Base-by-base conservation (phyloP, 1,139 yeast species). In the Pichia sp. region DNA sequence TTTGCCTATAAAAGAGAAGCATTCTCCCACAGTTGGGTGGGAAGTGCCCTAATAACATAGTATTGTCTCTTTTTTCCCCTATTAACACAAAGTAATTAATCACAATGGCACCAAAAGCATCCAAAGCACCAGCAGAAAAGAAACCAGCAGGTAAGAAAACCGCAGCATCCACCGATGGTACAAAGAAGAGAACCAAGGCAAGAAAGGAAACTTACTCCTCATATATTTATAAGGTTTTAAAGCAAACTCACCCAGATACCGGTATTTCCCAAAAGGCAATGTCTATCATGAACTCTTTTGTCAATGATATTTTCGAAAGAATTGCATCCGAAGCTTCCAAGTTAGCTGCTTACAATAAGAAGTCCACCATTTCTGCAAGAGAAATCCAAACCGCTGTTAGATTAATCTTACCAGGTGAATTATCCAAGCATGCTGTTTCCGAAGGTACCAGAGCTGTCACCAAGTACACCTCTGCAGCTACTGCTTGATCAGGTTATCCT, bases 391-490 rank as follows among this genome's bases (percentile, higher is more conserved):
- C 98, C 67, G 97, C 99, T 66, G 99, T 93, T 66, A 88, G 98
- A 83, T 86, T 93, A 72, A 93, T 93, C 77, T 87, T 93, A 70
- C 99, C 99, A 65, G 99, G 99, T 84, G 99, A 93, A 80, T 84
- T 93, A 76, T 97, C 99, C 66, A 93, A 91, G 84, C 98, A 91
- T 77, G 97, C 98, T 69, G 96, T 90, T 69, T 87, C 96, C 67
- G 98, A 91, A 79, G 98, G 98, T 83, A 91, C 98, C 68, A 90
- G 97, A 86, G 96, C 99, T 75, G 98, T 93, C 69, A 91, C 98
- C 76, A 93, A 93, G 83, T 93, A 91, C 84, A 89, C 97, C 70
- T 87, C 96, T 70, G 84, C 90, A 67, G 79, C 84, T 66, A 67
- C 74, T 49, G 74, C 74, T 68, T 71, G 28, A 39, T 25, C 6